These are phyloP conservation scores for Cyathus striatus DNA, from an alignment of 768 basidiomycete genomes.

Conservation along the genomic window DNA sequence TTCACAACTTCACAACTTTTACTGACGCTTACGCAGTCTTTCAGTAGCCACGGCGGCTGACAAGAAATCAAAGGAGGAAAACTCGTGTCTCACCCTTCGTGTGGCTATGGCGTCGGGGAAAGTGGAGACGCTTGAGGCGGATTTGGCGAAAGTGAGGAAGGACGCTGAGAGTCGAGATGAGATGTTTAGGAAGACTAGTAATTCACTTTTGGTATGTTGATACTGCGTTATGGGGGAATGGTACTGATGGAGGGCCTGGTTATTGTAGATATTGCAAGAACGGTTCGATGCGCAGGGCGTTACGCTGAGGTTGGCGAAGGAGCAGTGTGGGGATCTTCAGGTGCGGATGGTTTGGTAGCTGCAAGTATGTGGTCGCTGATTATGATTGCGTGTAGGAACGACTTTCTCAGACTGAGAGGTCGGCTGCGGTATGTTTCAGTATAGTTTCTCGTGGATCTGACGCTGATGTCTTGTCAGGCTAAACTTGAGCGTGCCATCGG, in stretches of 20 bases:
- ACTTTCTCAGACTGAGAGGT: constrained; percentile 25
- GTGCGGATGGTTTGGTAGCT: constrained; percentile 9
- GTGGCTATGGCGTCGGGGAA: neutral
- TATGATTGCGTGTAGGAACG: constrained; percentile 25
- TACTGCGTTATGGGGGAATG: neutral
- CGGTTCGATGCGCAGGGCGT: constrained; percentile 54
- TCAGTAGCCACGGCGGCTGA: too few species aligned
- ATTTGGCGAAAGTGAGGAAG: neutral
- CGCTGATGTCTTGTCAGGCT: constrained; percentile 7
- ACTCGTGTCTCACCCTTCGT: neutral
- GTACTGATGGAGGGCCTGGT: too few species aligned
- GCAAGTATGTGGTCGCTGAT: constrained; percentile 6
- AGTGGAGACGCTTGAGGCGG: constrained; percentile 1
- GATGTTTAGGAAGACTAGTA: neutral
- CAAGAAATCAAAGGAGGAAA: neutral
- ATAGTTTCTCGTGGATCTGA: neutral
- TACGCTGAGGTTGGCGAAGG: constrained; percentile 48
- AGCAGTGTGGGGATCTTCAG: constrained; percentile 47
- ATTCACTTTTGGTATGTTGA: neutral
- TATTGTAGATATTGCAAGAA: constrained; percentile 36
- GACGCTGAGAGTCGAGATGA: neutral
- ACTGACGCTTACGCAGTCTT: too few species aligned
- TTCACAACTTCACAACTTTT: too few species aligned
- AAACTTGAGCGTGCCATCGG: constrained; percentile 25
- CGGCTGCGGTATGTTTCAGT: constrained; percentile 24